Evolutionary conservation across 225 moss, liverwort and hornwort genomes (phyloP), one percentile per base, ranked within the genome.

Genomic region (Ulota crispa): DNA sequence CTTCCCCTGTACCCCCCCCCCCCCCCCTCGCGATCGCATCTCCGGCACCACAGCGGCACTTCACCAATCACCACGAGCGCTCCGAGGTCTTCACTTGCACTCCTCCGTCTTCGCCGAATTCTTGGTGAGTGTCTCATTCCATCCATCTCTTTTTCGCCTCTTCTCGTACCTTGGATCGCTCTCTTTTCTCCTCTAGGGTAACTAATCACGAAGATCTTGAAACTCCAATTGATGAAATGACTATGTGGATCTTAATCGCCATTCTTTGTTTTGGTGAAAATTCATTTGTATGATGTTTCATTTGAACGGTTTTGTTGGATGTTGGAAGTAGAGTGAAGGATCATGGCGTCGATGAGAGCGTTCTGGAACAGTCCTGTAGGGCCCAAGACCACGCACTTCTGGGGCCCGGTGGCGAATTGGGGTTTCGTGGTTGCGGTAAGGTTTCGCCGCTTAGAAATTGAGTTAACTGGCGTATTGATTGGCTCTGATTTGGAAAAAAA

Each of bases 341-440:
- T 70, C 83, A 95, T 95, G 95, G 95, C 98, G 76, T 77, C 94
- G 54, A 47, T 95, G 89, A 92, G 81, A 78, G 93, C 98, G 34
- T 94, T 99, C 81, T 99, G 98, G 98, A 99, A 99, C 70, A 94
- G 94, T 73, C 98, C 98, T 32, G 94, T 99, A 45, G 98, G 98
- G 57, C 98, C 98, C 2, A 95, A 95, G 80, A 99, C 98, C 75
- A 99, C 98, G 16, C 98, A 99, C 53, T 99, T 99, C 82, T 99
- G 98, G 98, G 98, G 98, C 7, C 98, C 98, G 9, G 93, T 99
- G 23, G 98, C 98, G 61, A 99, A 99, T 80, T 99, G 98, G 95
- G 98, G 98, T n/a, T 96, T 99, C 78, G 98, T 99, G n/a, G 88
- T 59, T 70, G 98, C 98, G 88, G 98, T 97, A 87, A 86, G 65